Evolutionary conservation across 495 filamentous ascomycete species (phyloP).

Genomic region (Jackrogersella multiformis): DNA sequence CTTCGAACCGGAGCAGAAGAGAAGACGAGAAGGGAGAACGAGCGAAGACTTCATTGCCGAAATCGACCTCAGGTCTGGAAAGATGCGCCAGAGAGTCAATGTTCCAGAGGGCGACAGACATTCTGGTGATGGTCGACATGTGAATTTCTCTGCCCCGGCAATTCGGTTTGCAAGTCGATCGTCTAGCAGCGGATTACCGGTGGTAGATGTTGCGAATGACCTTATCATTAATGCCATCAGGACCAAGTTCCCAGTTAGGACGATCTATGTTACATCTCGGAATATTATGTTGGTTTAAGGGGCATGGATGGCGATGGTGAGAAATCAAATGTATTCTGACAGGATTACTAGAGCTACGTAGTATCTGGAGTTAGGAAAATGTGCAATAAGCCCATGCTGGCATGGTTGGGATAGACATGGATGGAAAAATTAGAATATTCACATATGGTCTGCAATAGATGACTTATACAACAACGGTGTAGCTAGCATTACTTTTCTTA

Average conservation of each 20-base stretch:
- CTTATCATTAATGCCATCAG: constrained; percentile 30
- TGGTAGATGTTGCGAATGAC: constrained; percentile 36
- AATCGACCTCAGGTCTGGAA: constrained; percentile 38
- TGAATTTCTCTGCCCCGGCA: constrained; percentile 37
- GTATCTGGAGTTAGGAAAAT: constrained; percentile 2
- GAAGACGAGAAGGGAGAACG: constrained; percentile 21
- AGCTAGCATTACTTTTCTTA: background rate
- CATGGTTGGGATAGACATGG: background rate
- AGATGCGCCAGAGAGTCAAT: constrained; percentile 40
- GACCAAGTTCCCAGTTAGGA: constrained; percentile 29
- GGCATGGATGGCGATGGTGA: too few relatives aligned
- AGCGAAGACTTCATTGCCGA: constrained; percentile 41
- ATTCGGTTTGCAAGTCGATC: constrained; percentile 42
- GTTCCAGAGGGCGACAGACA: constrained; percentile 38
- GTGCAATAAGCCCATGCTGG: constrained; percentile 6
- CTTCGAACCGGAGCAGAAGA: constrained; percentile 30
- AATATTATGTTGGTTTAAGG: constrained; percentile 38
- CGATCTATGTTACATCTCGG: constrained; percentile 40
- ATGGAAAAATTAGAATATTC: background rate
- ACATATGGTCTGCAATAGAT: constrained; percentile 2
- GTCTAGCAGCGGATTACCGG: constrained; percentile 36
- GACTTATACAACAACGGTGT: constrained; percentile 1
- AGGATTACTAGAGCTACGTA: background rate
- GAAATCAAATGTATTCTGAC: background rate
- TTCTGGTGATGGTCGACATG: constrained; percentile 35